Conservation (phyloP, 345 rosid species). For the Citrus glauca region DNA sequence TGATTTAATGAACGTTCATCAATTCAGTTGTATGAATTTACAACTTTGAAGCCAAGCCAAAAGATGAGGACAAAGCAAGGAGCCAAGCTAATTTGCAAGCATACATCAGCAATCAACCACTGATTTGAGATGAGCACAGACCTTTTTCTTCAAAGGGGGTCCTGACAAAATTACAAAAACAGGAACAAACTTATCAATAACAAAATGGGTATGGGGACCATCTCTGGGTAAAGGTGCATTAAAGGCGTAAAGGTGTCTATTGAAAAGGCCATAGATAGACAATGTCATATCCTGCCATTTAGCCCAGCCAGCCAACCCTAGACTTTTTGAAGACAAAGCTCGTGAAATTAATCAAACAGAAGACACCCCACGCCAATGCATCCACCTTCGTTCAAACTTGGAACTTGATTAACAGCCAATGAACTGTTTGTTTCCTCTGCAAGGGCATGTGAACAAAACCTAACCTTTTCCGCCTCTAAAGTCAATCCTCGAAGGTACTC, state of each 20-base stretch:
- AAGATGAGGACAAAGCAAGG: neutral
- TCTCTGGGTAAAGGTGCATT: constrained; percentile 18
- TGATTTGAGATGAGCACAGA: neutral
- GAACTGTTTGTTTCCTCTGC: constrained; percentile 9
- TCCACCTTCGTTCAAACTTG: neutral
- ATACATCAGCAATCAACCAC: neutral
- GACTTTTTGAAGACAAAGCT: constrained; percentile 21
- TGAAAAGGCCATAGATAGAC: constrained; percentile 6
- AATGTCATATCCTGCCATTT: neutral
- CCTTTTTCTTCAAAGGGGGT: neutral
- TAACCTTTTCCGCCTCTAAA: constrained; percentile 10
- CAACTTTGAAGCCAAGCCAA: neutral
- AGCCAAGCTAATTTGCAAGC: neutral
- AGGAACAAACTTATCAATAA: neutral
- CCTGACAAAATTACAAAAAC: neutral
- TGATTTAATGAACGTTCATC: neutral
- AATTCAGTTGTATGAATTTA: too few species aligned
- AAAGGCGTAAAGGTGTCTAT: constrained; percentile 26
- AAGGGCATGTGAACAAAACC: constrained; percentile 65
- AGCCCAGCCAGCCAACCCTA: neutral
- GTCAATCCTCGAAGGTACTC: constrained; percentile 16
- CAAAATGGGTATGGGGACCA: constrained; percentile 15
- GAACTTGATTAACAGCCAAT: neutral
- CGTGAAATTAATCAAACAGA: constrained; percentile 18
- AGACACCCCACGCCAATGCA: neutral